phyloP scores from a whole-genome alignment of 139 green algal genomes.

The Chlorella vulgaris region DNA sequence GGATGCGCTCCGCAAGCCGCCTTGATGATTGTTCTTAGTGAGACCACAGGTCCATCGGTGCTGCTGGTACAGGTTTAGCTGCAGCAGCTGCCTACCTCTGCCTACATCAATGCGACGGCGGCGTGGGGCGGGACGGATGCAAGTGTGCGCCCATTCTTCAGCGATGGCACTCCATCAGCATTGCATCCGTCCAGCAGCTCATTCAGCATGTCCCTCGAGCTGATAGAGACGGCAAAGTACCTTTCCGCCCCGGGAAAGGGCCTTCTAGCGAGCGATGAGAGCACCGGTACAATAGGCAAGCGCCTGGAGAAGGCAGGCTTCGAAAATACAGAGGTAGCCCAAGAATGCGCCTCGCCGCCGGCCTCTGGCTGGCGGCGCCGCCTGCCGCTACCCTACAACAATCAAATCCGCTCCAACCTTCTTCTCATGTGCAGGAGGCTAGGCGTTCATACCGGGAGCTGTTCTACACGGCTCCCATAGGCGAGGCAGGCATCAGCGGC shows the following conservation, averaged over 20 bases:
- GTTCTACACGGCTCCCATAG: conserved; percentile 73
- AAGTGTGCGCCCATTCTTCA: too few species aligned
- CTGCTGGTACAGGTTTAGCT: too few species aligned
- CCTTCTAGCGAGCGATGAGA: conserved; percentile 84
- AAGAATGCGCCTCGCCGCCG: too few species aligned
- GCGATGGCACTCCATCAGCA: too few species aligned
- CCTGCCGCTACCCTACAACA: too few species aligned
- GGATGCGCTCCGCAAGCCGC: too few species aligned
- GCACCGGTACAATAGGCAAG: conserved; percentile 84
- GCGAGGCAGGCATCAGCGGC: conserved; percentile 66
- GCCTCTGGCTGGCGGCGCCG: background rate
- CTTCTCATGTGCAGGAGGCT: conserved; percentile 45
- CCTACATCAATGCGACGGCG: too few species aligned
- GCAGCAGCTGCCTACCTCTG: too few species aligned
- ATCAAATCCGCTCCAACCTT: background rate
- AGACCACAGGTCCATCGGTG: too few species aligned
- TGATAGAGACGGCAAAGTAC: background rate
- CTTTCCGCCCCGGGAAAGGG: conserved; percentile 69
- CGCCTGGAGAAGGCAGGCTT: conserved; percentile 61
- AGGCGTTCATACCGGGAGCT: conserved; percentile 74
- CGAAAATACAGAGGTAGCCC: conserved; percentile 56
- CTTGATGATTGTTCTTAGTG: too few species aligned
- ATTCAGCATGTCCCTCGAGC: background rate
- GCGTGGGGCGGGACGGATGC: too few species aligned
- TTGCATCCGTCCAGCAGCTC: too few species aligned